Conservation (phyloP, 495 filamentous ascomycete genomes). For the Xylaria nigripes region DNA sequence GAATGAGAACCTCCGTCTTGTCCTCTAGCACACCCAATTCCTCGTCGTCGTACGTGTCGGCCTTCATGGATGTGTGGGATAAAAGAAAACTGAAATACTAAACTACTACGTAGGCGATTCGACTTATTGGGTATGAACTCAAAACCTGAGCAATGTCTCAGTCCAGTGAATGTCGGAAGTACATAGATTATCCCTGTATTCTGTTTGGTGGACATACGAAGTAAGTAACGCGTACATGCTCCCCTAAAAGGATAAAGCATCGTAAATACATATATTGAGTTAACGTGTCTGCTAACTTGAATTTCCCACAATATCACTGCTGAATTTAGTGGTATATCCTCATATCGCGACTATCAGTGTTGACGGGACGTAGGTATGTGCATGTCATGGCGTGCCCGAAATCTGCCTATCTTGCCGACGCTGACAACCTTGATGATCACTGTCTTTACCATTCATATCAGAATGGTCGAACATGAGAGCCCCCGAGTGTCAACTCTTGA, state of each 20-base stretch:
- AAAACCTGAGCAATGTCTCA: too few species aligned
- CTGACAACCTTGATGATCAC: background rate
- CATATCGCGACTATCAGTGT: background rate
- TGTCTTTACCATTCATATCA: background rate
- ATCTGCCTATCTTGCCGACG: background rate
- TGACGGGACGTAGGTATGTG: background rate
- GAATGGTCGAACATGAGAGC: slow-evolving; percentile 7
- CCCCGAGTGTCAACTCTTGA: background rate
- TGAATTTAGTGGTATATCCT: background rate
- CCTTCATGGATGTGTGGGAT: slow-evolving; percentile 11
- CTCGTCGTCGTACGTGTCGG: slow-evolving; percentile 14
- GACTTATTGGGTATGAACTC: too few species aligned
- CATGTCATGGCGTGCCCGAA: background rate
- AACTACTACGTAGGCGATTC: too few species aligned
- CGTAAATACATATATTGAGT: too few species aligned
- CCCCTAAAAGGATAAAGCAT: too few species aligned
- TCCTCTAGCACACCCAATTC: slow-evolving; percentile 21
- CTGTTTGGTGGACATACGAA: too few species aligned
- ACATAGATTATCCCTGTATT: too few species aligned
- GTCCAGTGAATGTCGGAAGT: too few species aligned
- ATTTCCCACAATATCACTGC: too few species aligned
- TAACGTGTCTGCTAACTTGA: too few species aligned
- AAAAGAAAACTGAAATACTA: background rate
- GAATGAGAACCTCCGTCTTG: slow-evolving; percentile 26
- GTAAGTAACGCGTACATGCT: too few species aligned